Conservation (phyloP, 352 stramenopile genomes). For the Pythium aristosporum region DNA sequence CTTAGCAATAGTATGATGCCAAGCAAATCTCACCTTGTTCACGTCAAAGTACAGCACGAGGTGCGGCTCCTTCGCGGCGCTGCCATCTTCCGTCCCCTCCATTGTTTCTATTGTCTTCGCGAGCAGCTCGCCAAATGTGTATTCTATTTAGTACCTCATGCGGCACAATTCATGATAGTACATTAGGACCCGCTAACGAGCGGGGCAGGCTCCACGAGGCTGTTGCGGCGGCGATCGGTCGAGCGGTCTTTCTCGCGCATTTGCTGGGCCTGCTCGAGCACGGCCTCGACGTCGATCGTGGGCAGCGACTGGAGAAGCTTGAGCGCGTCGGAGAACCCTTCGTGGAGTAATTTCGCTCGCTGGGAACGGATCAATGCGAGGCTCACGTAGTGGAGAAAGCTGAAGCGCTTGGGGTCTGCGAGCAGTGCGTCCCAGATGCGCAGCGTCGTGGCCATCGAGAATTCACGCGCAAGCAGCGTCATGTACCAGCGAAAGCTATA, state of each 20-base stretch:
- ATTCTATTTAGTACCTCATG: neutral
- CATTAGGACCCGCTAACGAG: neutral
- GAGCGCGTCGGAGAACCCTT: conserved; percentile 44
- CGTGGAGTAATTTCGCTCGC: conserved; percentile 32
- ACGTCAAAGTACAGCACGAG: conserved; percentile 80
- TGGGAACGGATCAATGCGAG: conserved; percentile 56
- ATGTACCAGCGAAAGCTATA: conserved; percentile 81
- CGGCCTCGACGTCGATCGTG: conserved; percentile 29
- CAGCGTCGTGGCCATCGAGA: conserved; percentile 53
- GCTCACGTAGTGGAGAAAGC: conserved; percentile 69
- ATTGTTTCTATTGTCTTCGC: neutral
- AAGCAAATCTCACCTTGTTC: conserved; percentile 56
- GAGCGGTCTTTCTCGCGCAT: conserved; percentile 53
- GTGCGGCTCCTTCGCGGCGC: conserved; percentile 28
- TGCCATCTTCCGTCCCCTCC: neutral
- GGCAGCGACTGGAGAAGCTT: conserved; percentile 44
- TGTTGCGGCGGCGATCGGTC: conserved; percentile 26
- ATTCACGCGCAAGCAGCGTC: conserved; percentile 58
- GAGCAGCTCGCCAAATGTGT: neutral
- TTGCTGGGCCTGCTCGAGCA: conserved; percentile 40
- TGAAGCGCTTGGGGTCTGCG: conserved; percentile 58
- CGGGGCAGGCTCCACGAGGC: neutral
- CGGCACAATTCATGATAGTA: neutral
- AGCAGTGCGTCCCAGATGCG: conserved; percentile 66
- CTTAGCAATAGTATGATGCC: neutral